Conservation (phyloP, 192 early-diverging fungal species). For the Coemansia sp. region DNA sequence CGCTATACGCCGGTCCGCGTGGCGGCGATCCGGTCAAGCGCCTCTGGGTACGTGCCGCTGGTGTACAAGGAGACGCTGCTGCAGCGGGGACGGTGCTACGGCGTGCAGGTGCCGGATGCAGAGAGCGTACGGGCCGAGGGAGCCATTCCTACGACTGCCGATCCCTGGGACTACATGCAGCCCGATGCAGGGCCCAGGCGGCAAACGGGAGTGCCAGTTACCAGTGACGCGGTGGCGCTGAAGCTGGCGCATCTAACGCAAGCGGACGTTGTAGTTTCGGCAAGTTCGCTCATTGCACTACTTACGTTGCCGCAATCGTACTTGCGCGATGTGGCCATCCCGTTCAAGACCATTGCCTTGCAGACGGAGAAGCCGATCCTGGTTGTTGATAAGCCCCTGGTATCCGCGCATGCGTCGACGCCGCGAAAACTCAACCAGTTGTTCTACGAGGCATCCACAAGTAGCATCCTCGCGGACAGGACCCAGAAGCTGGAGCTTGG, state of each 20-base stretch:
- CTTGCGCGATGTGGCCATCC: conserved; percentile 30
- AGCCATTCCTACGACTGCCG: neutral
- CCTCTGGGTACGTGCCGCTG: conserved; percentile 26
- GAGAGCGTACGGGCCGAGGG: neutral
- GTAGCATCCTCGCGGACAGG: conserved; percentile 12
- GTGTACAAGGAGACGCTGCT: conserved; percentile 36
- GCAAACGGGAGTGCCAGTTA: conserved; percentile 8
- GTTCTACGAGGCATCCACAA: conserved; percentile 20
- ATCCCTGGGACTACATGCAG: conserved; percentile 4
- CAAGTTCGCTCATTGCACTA: conserved; percentile 31
- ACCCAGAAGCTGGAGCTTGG: conserved; percentile 13
- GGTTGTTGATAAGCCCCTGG: conserved; percentile 31
- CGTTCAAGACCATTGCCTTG: conserved; percentile 19
- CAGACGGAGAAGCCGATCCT: conserved; percentile 11
- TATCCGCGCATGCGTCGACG: conserved; percentile 22
- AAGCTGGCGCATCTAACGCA: conserved; percentile 17
- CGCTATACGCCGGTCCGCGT: conserved; percentile 22
- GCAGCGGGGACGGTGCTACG: conserved; percentile 37
- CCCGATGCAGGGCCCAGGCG: neutral
- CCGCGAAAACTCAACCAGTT: conserved; percentile 32
- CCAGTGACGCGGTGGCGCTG: conserved; percentile 20
- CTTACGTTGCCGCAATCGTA: conserved; percentile 40
- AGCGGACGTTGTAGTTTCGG: conserved; percentile 40
- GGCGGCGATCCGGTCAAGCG: conserved; percentile 32
- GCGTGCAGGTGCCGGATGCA: neutral